Base-by-base conservation (phyloP, 2,329 filamentous ascomycete species). In the Xylariaceae sp. region DNA sequence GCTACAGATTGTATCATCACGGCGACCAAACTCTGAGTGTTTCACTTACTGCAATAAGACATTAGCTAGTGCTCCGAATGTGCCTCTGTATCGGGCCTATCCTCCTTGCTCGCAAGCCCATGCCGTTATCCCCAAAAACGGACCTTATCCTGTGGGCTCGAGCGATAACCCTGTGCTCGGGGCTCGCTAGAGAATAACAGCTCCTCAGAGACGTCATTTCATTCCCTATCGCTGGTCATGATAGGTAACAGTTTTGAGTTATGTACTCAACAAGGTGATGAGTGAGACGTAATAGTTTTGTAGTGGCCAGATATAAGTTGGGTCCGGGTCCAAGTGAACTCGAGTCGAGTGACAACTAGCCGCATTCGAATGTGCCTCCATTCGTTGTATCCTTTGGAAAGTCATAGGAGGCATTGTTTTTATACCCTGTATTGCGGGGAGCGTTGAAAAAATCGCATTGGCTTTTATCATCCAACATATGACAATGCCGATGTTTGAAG, bases 401-500 rank as follows among this genome's bases (percentile, higher is more conserved):
- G 2, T 37, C 47, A 59, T 54, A 57, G 46, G 27, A 12, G 47
- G 31, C 41, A 26, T 52, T 40, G 31, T 58, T 29, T 37, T 40
- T 43, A 44, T 39, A 41, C 31, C 32, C 39, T 51, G 46, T 47
- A 39, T 45, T 37, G 31, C 12, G n/a, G 8, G 29, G 12, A 48
- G 40, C 11, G 29, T 6, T 42, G 43, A 39, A 54, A 19, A 31
- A 54, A 43, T 50, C 19, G 4, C 9, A 31, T 30, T 11, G 19
- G 26, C 46, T 7, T 29, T 30, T 19, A 12, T 11, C 26, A 29
- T 34, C 32, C 19, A 44, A 31, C 6, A 53, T 43, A 50, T 26
- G 73, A 81, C 61, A 58, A 85, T 86, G 83, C 75, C 82, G 73
- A 72, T 74, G 61, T 81, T 80, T 65, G 80, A 84, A 59, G 80